Evolutionary conservation across 2,329 filamentous ascomycete species (phyloP), one percentile per base, ranked within the genome.

Genomic region (Ascochyta koolunga): DNA sequence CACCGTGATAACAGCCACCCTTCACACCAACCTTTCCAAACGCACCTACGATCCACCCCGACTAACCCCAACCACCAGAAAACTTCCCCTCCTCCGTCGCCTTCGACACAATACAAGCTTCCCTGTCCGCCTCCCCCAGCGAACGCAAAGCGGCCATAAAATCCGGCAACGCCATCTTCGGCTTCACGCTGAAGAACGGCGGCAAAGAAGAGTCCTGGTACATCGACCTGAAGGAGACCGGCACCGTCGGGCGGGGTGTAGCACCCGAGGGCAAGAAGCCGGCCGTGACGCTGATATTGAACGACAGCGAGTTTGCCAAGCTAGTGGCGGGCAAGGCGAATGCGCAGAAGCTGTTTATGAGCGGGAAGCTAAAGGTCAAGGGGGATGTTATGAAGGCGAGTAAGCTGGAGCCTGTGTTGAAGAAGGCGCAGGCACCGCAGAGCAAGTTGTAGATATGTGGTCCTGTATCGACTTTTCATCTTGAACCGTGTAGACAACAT

Each of bases 321-420:
- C 84, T 99, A 62, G 87, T 96, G 49, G 71, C 82, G 32, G 95
- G 95, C 74, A 91, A 96, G 82, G 91, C 90, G 68, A 96, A 97
- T 73, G 92, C 95, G 52, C 95, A 99, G 83, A 87, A 88, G 67
- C 81, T 99, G 61, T 97, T 98, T 80, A 98, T 99, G 93, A 86
- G 86, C n/a, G 95, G 95, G 69, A 97, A 96, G 84, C 83, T 99
- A 73, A 99, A 98, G 89, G 86, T 98, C 75, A 96, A 92, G 86
- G 95, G 95, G 60, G 92, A 98, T 76, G 87, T 98, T 58, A 98
- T 98, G 93, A 97, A 97, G 86, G 90, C 95, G 32, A 97, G 93
- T 56, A 96, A 96, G 87, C 86, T 97, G 78, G 92, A 97, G 79
- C 90, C 91, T 35, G 89, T 98, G 31, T 38, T 75, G n/a, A 75